These are phyloP conservation scores for Cordyceps tenuipes DNA, from an alignment of 2,329 filamentous ascomycete species.

Conservation along the genomic window DNA sequence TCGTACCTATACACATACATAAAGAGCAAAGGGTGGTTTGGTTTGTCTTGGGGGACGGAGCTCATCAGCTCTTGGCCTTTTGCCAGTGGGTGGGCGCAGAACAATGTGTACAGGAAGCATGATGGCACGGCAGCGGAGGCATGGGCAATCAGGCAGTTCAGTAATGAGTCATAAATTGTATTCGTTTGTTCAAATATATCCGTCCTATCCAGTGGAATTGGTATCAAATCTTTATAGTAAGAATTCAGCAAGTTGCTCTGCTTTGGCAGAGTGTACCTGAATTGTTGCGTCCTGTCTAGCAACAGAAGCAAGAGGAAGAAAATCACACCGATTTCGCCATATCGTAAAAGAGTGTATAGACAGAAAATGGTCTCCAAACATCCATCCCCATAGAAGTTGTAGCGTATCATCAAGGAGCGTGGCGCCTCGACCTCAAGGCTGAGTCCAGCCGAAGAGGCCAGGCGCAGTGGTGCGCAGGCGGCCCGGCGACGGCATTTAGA, in stretches of 20 bases:
- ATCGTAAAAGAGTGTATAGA: not conserved
- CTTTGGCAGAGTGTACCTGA: not conserved
- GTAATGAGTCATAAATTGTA: not conserved
- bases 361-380: slow-evolving; percentile 20
- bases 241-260: not conserved
- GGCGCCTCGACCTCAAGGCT: not conserved
- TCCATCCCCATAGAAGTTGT: slow-evolving; percentile 21
- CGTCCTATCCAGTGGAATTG: not conserved
- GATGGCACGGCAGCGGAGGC: not conserved
- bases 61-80: not conserved
- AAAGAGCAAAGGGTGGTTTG: too few relatives aligned
- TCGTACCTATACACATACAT: too few relatives aligned
- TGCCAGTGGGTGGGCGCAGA: too few relatives aligned
- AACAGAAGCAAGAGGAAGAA: not conserved
- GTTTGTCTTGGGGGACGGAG: too few relatives aligned
- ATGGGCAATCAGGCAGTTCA: not conserved
- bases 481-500: not conserved
- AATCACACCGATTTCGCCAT: not conserved
- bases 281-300: not conserved
- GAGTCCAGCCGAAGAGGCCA: not conserved
- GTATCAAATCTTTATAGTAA: slow-evolving; percentile 1
- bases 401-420: slow-evolving; percentile 8
- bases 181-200: slow-evolving; percentile 2
- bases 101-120: not conserved
- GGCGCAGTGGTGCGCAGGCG: not conserved